Base-by-base conservation (phyloP, 768 basidiomycete species). In the Trametes meyenii region DNA sequence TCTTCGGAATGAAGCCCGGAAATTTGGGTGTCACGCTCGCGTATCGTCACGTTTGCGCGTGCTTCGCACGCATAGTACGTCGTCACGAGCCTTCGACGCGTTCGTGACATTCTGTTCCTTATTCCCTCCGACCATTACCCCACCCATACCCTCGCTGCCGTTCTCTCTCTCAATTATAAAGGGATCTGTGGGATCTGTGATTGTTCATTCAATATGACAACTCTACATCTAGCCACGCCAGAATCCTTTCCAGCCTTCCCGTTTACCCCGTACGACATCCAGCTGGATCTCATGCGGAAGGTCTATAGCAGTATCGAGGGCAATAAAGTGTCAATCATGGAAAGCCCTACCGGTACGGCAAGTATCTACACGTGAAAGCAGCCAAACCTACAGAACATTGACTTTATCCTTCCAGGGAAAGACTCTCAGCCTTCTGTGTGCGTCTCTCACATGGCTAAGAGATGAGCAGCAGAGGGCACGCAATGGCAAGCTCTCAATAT, bases 281-380 rank as follows among this genome's bases (percentile, higher is more conserved):
- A 98, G 71, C 76, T 82, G 0, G 84, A 91, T 38, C 84, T 98
- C 26, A 97, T 98, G 96, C 85, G 79, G 17, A 92, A 94, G 64
- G 77, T 98, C 0, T 98, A 95, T 73, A 68, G 80, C 6, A 81
- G 89, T 0, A 89, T 97, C 46, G 93, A 96, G 71, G 66, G 76
- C n/a, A 77, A 77, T 46, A 85, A 86, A 65, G 83, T 97, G 17
- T 84, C 93, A 1, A 88, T 98, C 50, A 82, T 96, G 33, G 93
- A 95, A 73, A 92, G 89, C 66, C 94, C 94, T 0, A 95, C 94
- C 0, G 94, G 93, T 67, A 95, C 93, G 24, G 93, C 92, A 24
- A 17, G 60, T 72, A 1, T 10, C 5, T 21, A 5, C 21, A 7
- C 19, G 83, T 69, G 3, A 48, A 5, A 19, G 24, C 26, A 13